Conservation (phyloP, 1,284 basidiomycete species). For the Ceratorhiza oryzae-sativae region DNA sequence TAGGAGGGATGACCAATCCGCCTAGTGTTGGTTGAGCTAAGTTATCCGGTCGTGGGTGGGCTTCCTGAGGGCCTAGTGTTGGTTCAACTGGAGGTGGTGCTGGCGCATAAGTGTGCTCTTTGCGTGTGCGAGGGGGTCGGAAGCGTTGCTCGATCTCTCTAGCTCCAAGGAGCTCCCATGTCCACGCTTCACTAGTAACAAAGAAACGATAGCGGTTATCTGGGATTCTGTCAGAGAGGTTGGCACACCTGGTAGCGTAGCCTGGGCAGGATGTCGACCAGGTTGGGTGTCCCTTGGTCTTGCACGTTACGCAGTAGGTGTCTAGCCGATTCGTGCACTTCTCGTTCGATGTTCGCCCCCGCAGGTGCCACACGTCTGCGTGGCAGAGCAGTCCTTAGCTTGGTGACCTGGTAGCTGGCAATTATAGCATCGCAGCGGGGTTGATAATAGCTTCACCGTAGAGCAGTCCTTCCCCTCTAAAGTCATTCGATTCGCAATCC, state of each 20-base stretch:
- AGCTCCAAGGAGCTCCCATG: not conserved
- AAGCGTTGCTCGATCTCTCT: not conserved
- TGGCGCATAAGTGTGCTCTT: too few species aligned
- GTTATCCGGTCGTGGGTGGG: slow-evolving; percentile 1
- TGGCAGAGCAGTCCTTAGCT: not conserved
- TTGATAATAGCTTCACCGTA: not conserved
- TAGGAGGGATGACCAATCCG: not conserved
- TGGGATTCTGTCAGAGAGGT: not conserved
- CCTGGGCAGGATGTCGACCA: not conserved
- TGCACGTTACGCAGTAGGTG: slow-evolving; percentile 8
- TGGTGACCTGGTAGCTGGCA: slow-evolving; percentile 12
- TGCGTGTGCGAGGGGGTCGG: not conserved
- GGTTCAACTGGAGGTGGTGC: not conserved
- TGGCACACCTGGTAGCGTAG: not conserved
- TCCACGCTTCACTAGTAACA: not conserved
- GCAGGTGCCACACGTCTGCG: slow-evolving; percentile 1
- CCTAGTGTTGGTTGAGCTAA: not conserved
- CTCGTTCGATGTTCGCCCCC: not conserved
- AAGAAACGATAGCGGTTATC: slow-evolving; percentile 12
- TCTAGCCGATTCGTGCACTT: not conserved
- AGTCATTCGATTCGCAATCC: not conserved
- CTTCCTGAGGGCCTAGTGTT: not conserved
- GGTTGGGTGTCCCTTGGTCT: slow-evolving; percentile 1
- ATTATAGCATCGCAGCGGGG: slow-evolving; percentile 7
- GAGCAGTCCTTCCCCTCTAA: not conserved